Evolutionary conservation across 768 basidiomycete species (phyloP).

Genomic region (Udeniomyces megalosporus): DNA sequence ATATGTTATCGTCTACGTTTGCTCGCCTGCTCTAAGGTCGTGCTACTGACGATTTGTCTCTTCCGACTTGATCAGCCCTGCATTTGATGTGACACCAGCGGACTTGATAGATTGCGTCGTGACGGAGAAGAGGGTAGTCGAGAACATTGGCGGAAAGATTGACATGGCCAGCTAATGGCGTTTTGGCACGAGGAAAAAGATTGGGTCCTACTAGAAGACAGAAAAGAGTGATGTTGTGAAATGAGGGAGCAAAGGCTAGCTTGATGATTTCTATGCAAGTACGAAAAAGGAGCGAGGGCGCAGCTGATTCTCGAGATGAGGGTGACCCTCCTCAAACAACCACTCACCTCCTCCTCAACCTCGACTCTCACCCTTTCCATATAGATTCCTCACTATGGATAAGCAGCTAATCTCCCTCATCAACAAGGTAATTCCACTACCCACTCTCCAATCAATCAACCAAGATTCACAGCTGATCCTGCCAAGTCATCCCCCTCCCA

Average conservation of each 20-base stretch:
- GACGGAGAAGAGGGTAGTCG: slow-evolving; percentile 84
- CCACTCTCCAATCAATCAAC: too few species aligned
- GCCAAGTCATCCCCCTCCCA: background rate
- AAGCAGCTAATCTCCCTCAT: slow-evolving; percentile 31
- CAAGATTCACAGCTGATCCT: background rate
- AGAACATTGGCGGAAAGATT: slow-evolving; percentile 32
- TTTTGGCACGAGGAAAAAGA: too few species aligned
- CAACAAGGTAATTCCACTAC: slow-evolving; percentile 27
- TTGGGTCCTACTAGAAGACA: too few species aligned
- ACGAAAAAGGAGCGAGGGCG: too few species aligned
- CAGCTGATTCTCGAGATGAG: too few species aligned
- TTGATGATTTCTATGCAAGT: too few species aligned
- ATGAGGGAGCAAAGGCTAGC: too few species aligned
- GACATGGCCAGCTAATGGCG: slow-evolving; percentile 17
- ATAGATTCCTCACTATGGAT: slow-evolving; percentile 24
- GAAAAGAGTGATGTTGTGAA: too few species aligned
- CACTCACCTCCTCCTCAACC: background rate
- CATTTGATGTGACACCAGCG: slow-evolving; percentile 91
- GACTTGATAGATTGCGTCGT: slow-evolving; percentile 86
- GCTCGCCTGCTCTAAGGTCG: too few species aligned
- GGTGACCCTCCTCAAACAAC: background rate
- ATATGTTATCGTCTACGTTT: too few species aligned
- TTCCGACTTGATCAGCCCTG: slow-evolving; percentile 55
- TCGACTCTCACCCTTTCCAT: background rate
- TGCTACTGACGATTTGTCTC: background rate